Evolutionary conservation across 2,329 filamentous ascomycete species (phyloP), one percentile per base, ranked within the genome.

Genomic region (Daldinia eschscholtzii): DNA sequence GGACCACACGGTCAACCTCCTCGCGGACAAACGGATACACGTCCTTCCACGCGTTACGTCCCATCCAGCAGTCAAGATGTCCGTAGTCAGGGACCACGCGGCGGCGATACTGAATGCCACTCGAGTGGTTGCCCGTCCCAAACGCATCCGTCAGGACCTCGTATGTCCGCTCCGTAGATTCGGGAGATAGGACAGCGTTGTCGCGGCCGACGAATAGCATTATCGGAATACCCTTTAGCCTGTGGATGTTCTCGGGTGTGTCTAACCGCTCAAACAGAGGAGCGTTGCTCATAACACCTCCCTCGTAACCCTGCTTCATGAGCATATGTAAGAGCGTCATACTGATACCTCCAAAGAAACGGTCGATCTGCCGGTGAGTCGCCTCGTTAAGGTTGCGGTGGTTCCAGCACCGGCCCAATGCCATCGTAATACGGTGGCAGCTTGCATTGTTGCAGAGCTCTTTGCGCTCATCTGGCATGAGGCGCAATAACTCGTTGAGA

Each of bases 341-440:
- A 76, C 86, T 88, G 60, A 88, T 85, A 61, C 89, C 89, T 72
- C 86, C 86, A 64, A 91, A 87, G 78, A 90, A 88, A 35, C 85
- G 83, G 76, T 88, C 84, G 53, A 90, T 85, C 74, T 89, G 85
- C 0, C 84, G 80, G 77, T 91, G 89, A 1, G 89, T 92, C 2
- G 85, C 87, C 79, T 87, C 87, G 79, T 91, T 91, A 33, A 91
- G 83, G 76, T 91, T 91, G 3, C 73, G 76, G 77, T 92, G 89
- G 74, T 85, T 88, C 89, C 89, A 92, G 78, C 83, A 87, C 68
- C 87, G 84, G 39, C 89, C 89, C 71, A 90, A 91, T 13, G 88
- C 83, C 26, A 91, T 79, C 4, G 83, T 84, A 60, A 83, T 82
- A 15, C 89, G 85, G 78, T 91, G 89, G 79, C 89, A 92, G 59